A percentile compares a stretch with the other conserved stretches of the same genome.
These are phyloP conservation scores for Isabelozyma pseudorhagii DNA, from an alignment of 805 yeast species.

Conservation along the genomic window DNA sequence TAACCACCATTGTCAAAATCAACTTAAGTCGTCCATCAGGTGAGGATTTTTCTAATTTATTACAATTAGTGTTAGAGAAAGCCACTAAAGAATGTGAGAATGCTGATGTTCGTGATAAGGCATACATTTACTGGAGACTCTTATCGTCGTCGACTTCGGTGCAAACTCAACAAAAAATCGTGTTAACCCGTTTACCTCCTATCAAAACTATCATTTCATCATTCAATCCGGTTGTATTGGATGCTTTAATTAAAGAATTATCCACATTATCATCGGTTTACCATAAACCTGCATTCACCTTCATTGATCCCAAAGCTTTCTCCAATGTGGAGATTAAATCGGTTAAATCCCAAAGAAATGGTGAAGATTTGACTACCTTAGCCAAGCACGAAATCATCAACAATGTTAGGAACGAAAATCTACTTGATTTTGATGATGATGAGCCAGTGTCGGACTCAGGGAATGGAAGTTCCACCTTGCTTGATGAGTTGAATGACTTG, in stretches of 20 bases:
- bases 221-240: slow-evolving; percentile 66
- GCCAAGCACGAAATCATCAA: slow-evolving; percentile 74
- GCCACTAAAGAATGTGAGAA: slow-evolving; percentile 67
- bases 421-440: slow-evolving; percentile 82
- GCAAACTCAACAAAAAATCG: slow-evolving; percentile 47
- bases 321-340: slow-evolving; percentile 21
- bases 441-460: slow-evolving; percentile 18
- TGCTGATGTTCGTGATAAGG: slow-evolving; percentile 78
- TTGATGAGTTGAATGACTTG: slow-evolving; percentile 76
- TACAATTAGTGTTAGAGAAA: slow-evolving; percentile 59
- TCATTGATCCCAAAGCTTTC: slow-evolving; percentile 42
- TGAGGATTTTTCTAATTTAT: slow-evolving; percentile 30
- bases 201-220: slow-evolving; percentile 69
- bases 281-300: slow-evolving; percentile 73
- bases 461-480: slow-evolving; percentile 35
- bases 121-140: slow-evolving; percentile 77
- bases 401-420: slow-evolving; percentile 68
- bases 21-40: slow-evolving; percentile 18
- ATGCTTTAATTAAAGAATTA: slow-evolving; percentile 68
- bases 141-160: slow-evolving; percentile 45
- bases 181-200: slow-evolving; percentile 64
- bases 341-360: slow-evolving; percentile 1
- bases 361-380: slow-evolving; percentile 69
- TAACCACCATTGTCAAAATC: slow-evolving; percentile 63
- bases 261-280: slow-evolving; percentile 87